These are phyloP conservation scores for Mycosarcoma mackinlayi DNA, from an alignment of 1,284 basidiomycete genomes.

Conservation along the genomic window DNA sequence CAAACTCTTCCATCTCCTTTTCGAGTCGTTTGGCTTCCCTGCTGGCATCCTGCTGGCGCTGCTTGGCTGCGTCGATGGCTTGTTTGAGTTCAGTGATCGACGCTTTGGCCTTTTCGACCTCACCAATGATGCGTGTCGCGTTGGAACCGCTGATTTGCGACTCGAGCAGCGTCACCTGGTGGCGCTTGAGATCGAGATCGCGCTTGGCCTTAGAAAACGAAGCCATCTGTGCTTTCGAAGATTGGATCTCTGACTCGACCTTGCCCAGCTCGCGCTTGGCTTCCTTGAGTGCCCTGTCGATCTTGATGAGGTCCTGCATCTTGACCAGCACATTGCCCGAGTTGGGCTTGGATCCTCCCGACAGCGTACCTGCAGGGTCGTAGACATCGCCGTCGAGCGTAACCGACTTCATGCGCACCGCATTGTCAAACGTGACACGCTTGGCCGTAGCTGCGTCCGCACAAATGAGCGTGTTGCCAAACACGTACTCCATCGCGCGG, in stretches of 20 bases:
- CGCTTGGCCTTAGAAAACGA: slow-evolving; percentile 77
- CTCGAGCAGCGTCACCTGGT: slow-evolving; percentile 84
- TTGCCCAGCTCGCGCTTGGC: slow-evolving; percentile 71
- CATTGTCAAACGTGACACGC: slow-evolving; percentile 84
- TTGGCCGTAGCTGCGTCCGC: slow-evolving; percentile 89
- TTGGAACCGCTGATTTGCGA: slow-evolving; percentile 89
- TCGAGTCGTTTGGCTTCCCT: slow-evolving; percentile 87
- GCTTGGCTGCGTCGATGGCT: slow-evolving; percentile 77
- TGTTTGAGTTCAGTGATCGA: slow-evolving; percentile 77
- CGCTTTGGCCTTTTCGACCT: slow-evolving; percentile 80
- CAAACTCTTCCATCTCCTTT: slow-evolving; percentile 97
- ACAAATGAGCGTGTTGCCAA: slow-evolving; percentile 92
- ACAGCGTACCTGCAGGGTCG: slow-evolving; percentile 92
- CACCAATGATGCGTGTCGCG: slow-evolving; percentile 81
- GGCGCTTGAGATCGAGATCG: slow-evolving; percentile 87
- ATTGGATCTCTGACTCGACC: slow-evolving; percentile 75
- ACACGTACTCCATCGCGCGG: slow-evolving; percentile 92
- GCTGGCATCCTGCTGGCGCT: slow-evolving; percentile 80
- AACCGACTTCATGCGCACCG: slow-evolving; percentile 82
- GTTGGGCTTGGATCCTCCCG: slow-evolving; percentile 86
- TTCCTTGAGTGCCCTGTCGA: slow-evolving; percentile 75
- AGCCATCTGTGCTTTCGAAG: slow-evolving; percentile 72
- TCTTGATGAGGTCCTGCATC: slow-evolving; percentile 82
- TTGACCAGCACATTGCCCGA: slow-evolving; percentile 80
- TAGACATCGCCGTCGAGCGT: slow-evolving; percentile 96